These are phyloP conservation scores for Hygrophoropsis aurantiaca DNA, from an alignment of 768 basidiomycete genomes.

Conservation along the genomic window DNA sequence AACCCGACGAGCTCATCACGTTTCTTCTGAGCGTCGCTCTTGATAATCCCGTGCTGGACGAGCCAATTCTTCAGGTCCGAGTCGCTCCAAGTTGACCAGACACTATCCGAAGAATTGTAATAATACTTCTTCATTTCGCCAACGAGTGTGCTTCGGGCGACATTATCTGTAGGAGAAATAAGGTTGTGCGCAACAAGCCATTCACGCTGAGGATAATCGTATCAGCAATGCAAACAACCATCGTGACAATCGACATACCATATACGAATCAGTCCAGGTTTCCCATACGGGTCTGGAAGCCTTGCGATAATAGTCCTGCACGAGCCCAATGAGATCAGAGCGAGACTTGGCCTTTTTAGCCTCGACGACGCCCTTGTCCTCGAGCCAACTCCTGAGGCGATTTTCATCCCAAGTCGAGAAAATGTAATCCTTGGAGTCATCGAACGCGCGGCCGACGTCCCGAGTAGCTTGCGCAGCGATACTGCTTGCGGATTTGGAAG, in stretches of 20 bases:
- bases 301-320: constrained; percentile 66
- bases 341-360: constrained; percentile 53
- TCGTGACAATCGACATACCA: constrained; percentile 44
- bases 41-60: constrained; percentile 68
- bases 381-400: constrained; percentile 67
- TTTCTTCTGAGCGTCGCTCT: constrained; percentile 62
- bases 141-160: constrained; percentile 53
- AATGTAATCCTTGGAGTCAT: constrained; percentile 81
- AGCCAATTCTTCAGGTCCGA: constrained; percentile 79
- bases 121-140: constrained; percentile 78
- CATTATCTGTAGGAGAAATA: constrained; percentile 58
- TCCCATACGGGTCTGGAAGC: constrained; percentile 70
- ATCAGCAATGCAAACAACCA: constrained; percentile 2
- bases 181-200: constrained; percentile 85
- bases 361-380: constrained; percentile 70
- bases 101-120: constrained; percentile 53
- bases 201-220: constrained; percentile 47
- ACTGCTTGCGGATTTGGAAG: constrained; percentile 40
- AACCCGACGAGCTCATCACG: constrained; percentile 80
- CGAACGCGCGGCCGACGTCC: constrained; percentile 49
- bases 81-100: constrained; percentile 75
- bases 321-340: constrained; percentile 66
- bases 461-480: constrained; percentile 53
- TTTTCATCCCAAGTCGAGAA: constrained; percentile 90
- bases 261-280: constrained; percentile 84